Conservation (phyloP, 257 asterid species). For the Solanum dulcamara region DNA sequence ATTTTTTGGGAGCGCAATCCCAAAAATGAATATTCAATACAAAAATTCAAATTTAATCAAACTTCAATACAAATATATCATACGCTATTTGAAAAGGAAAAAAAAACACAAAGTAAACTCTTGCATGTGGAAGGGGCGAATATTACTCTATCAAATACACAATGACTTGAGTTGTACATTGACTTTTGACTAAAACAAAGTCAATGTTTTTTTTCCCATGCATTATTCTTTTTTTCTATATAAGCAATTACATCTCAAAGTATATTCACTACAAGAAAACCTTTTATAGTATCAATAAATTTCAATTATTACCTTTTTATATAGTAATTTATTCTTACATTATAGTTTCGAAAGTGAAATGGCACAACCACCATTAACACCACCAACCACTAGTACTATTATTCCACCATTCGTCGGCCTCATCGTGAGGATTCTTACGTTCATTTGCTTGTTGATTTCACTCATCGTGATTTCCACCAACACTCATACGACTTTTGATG, state of each 20-base stretch:
- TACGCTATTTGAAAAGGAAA: background rate
- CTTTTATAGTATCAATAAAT: background rate
- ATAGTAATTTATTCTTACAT: background rate
- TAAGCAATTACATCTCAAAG: background rate
- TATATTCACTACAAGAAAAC: background rate
- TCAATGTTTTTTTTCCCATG: background rate
- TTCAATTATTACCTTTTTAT: background rate
- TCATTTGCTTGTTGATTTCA: slow-evolving; percentile 25
- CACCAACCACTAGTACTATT: background rate
- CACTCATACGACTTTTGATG: background rate
- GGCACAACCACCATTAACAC: slow-evolving; percentile 29
- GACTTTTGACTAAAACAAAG: background rate
- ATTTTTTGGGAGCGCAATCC: background rate
- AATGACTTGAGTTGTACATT: background rate
- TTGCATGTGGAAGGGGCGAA: background rate
- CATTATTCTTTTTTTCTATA: background rate
- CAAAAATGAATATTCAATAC: background rate
- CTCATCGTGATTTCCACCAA: slow-evolving; percentile 24
- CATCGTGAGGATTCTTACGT: slow-evolving; percentile 23
- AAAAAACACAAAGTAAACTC: background rate
- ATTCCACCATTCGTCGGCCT: slow-evolving; percentile 23
- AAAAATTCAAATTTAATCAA: background rate
- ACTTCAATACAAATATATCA: background rate
- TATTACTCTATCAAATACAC: background rate
- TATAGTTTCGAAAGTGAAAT: background rate